phyloP scores from a whole-genome alignment of 2,329 filamentous ascomycete species.

The Aureobasidium sp. region DNA sequence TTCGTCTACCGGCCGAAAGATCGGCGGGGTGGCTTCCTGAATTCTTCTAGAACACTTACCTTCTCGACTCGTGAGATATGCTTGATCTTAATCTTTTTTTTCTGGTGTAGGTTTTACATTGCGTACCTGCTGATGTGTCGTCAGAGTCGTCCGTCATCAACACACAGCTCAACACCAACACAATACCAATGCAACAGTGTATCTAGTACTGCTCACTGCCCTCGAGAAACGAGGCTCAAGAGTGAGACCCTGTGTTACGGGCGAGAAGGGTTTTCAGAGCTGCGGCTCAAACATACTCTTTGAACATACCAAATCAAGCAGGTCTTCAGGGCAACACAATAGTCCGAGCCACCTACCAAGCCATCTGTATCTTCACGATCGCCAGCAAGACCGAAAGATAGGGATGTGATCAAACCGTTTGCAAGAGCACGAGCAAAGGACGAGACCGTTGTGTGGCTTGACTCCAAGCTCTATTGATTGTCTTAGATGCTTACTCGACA shows the following conservation, averaged over 20 bases:
- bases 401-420: not conserved
- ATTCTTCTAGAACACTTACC: not conserved
- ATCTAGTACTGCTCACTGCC: too few relatives aligned
- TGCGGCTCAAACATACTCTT: not conserved
- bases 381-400: not conserved
- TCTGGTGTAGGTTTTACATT: not conserved
- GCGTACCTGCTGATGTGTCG: not conserved
- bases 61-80: not conserved
- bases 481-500: constrained; percentile 9
- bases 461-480: constrained; percentile 2
- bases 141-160: not conserved
- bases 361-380: not conserved
- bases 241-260: not conserved
- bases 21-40: not conserved
- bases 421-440: not conserved
- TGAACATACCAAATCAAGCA: not conserved
- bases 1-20: constrained; percentile 1
- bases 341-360: not conserved
- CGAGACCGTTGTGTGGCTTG: constrained; percentile 9
- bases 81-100: not conserved
- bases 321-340: not conserved
- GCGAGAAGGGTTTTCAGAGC: not conserved
- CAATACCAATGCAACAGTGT: not conserved
- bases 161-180: not conserved
- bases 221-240: not conserved